phyloP scores from a whole-genome alignment of 768 basidiomycete genomes.

The Pleurotus giganteus region DNA sequence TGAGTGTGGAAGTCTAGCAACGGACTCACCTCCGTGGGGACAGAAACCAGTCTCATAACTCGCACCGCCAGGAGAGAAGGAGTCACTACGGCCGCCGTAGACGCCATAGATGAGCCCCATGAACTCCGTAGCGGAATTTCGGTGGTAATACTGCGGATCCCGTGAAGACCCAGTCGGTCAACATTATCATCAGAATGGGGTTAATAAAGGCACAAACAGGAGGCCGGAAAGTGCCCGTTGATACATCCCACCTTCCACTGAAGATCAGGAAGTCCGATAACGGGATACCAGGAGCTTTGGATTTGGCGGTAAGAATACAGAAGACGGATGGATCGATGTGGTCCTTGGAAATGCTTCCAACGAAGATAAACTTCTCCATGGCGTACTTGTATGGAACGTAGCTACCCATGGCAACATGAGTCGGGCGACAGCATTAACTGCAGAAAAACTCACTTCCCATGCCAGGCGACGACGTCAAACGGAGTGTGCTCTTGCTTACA shows the following conservation, averaged over 20 bases:
- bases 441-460: conserved; percentile 50
- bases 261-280: conserved; percentile 67
- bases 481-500: conserved; percentile 64
- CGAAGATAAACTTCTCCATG: conserved; percentile 59
- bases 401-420: conserved; percentile 23
- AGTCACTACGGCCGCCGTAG: conserved; percentile 63
- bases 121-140: conserved; percentile 61
- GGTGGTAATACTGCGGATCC: conserved; percentile 60
- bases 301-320: conserved; percentile 65
- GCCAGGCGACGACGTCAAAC: conserved; percentile 73
- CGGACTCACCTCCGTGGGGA: conserved; percentile 54
- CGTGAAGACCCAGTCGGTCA: not conserved
- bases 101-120: conserved; percentile 64
- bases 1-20: not conserved
- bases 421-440: not conserved
- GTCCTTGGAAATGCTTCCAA: conserved; percentile 65
- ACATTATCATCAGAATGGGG: not conserved
- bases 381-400: conserved; percentile 70
- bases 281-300: conserved; percentile 55
- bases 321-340: conserved; percentile 72
- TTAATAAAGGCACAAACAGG: conserved; percentile 35
- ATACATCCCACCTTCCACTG: conserved; percentile 64
- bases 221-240: conserved; percentile 55
- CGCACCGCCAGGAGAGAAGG: conserved; percentile 59
- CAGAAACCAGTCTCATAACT: conserved; percentile 66